Percentiles rank a stretch among this genome's conserved stretches.
Conservation (phyloP, 306 rosid species). For the Fagus crenata region DNA sequence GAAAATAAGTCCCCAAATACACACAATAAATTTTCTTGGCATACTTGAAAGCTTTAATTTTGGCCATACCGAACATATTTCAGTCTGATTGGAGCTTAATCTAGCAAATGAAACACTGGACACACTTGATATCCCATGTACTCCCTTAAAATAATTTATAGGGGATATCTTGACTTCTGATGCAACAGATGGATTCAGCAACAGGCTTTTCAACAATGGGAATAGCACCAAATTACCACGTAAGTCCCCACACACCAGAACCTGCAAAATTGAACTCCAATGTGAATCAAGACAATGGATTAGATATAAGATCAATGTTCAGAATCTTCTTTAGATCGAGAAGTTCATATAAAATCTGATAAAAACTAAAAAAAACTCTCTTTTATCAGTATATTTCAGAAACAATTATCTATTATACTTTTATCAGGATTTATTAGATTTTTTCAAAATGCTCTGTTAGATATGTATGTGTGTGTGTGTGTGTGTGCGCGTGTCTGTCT, state of each 20-base stretch:
- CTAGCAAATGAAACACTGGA: conserved; percentile 58
- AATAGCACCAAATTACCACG: conserved; percentile 87
- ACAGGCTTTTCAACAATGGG: conserved; percentile 56
- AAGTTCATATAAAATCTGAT: neutral
- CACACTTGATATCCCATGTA: conserved; percentile 93
- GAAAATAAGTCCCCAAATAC: conserved; percentile 15
- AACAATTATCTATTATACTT: neutral
- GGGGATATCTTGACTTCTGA: conserved; percentile 54
- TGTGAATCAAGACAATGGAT: neutral
- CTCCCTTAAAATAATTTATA: conserved; percentile 71
- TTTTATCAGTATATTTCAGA: neutral
- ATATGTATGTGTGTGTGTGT: neutral
- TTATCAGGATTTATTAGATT: neutral
- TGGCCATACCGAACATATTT: conserved; percentile 69
- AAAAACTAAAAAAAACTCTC: neutral
- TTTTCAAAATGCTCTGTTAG: neutral
- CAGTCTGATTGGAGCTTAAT: conserved; percentile 48
- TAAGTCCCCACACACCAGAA: conserved; percentile 85
- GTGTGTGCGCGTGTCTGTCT: no score
- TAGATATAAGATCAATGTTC: neutral
- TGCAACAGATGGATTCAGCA: conserved; percentile 34
- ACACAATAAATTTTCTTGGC: neutral
- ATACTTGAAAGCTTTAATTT: conserved; percentile 25
- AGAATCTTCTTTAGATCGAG: neutral
- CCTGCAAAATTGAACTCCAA: conserved; percentile 45